Evolutionary conservation across 768 basidiomycete genomes (phyloP).

Genomic region (Asterophora parasitica): DNA sequence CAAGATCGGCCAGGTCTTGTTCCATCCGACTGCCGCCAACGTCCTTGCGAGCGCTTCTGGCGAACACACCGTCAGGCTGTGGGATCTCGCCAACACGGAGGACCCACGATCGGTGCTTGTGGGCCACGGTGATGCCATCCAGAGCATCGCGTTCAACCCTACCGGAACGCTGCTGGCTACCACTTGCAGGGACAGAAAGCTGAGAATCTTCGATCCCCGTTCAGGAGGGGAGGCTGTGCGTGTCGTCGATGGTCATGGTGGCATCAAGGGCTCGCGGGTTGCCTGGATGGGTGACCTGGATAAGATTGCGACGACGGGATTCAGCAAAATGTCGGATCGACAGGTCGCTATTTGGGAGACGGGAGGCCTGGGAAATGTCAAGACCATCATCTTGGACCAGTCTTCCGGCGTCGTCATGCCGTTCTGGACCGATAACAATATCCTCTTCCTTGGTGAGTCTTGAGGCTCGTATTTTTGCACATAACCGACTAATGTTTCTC

Average conservation of each 20-base stretch:
- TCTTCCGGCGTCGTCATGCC: conserved; percentile 95
- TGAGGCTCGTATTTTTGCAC: not conserved
- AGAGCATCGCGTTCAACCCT: conserved; percentile 76
- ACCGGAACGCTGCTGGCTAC: conserved; percentile 81
- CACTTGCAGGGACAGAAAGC: conserved; percentile 89
- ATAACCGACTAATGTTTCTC: conserved; percentile 5
- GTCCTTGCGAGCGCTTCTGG: conserved; percentile 78
- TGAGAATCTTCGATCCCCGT: conserved; percentile 90
- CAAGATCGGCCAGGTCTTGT: conserved; percentile 91
- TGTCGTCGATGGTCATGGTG: conserved; percentile 80
- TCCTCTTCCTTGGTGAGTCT: conserved; percentile 70
- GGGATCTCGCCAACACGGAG: conserved; percentile 81
- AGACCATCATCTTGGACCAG: conserved; percentile 80
- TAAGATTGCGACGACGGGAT: conserved; percentile 90
- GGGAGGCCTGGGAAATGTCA: conserved; percentile 66
- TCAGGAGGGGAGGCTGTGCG: conserved; percentile 78
- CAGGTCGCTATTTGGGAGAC: conserved; percentile 91
- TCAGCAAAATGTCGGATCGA: conserved; percentile 94
- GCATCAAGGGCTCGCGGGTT: conserved; percentile 88
- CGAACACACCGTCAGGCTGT: conserved; percentile 85
- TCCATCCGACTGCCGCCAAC: conserved; percentile 87
- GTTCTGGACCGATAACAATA: conserved; percentile 94
- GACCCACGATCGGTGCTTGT: conserved; percentile 53
- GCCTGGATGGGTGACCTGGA: conserved; percentile 89
- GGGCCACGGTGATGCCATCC: conserved; percentile 86